These are phyloP conservation scores for Guadua angustifolia DNA, from an alignment of 176 grass and related monocot species.

Conservation along the genomic window DNA sequence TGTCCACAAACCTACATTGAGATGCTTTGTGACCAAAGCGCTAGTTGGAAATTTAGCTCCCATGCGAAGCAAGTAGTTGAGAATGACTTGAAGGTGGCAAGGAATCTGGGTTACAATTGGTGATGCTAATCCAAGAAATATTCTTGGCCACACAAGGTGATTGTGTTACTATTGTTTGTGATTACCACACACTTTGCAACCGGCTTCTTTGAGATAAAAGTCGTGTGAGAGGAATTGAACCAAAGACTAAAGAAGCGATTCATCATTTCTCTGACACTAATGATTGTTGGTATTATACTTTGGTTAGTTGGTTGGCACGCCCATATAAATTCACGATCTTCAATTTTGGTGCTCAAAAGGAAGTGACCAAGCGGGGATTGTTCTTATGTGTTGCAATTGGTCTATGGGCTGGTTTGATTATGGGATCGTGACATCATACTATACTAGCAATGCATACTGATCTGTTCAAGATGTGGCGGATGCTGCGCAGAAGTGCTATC, in stretches of 20 bases:
- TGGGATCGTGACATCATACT: constrained; percentile 63
- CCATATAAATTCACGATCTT: constrained; percentile 60
- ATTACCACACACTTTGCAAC: constrained; percentile 62
- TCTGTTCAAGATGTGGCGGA: constrained; percentile 61
- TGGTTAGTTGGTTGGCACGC: constrained; percentile 52
- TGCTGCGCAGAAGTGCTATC: constrained; percentile 49
- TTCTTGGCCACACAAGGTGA: no score
- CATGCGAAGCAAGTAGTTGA: no score
- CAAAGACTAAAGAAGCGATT: constrained; percentile 54
- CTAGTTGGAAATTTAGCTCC: no score
- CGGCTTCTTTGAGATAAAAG: constrained; percentile 58
- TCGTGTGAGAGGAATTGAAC: constrained; percentile 52
- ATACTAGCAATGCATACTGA: constrained; percentile 66
- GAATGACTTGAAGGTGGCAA: no score
- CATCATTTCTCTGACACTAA: constrained; percentile 48
- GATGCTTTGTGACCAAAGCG: no score
- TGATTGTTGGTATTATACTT: constrained; percentile 55
- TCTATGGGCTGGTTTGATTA: no score
- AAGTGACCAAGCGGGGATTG: constrained; percentile 51
- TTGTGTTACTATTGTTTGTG: constrained; percentile 57
- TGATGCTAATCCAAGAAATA: no score
- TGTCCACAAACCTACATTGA: no score
- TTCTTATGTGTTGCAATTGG: constrained; percentile 63
- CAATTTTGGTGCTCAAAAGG: constrained; percentile 56
- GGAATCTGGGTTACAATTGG: no score